phyloP scores from a whole-genome alignment of 2,329 filamentous ascomycete genomes.

The Stachybotrys echinatus region DNA sequence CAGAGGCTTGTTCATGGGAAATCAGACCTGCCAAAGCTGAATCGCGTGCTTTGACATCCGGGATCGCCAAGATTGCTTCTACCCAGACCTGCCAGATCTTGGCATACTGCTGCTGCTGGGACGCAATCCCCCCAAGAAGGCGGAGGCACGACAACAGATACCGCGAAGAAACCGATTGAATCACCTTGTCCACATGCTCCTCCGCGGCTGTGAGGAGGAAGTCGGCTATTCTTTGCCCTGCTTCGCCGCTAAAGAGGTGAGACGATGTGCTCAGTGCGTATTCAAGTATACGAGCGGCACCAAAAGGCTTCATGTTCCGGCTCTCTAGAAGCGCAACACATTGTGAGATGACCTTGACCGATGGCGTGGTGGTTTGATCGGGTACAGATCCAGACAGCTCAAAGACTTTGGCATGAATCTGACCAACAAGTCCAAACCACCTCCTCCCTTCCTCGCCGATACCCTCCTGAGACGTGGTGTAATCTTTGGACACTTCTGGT shows the following conservation, averaged over 20 bases:
- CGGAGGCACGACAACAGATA: conserved; percentile 63
- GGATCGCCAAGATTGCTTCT: conserved; percentile 30
- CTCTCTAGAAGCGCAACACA: conserved; percentile 38
- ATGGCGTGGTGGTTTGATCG: conserved; percentile 22
- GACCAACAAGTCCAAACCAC: conserved; percentile 57
- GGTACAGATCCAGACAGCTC: conserved; percentile 13
- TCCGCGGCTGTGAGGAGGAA: conserved; percentile 46
- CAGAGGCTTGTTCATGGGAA: conserved; percentile 33
- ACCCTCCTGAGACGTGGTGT: conserved; percentile 63
- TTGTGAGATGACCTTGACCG: conserved; percentile 22
- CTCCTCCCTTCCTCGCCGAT: conserved; percentile 62
- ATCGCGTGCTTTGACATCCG: conserved; percentile 13
- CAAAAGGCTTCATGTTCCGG: conserved; percentile 53
- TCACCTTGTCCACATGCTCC: conserved; percentile 50
- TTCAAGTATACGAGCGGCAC: conserved; percentile 43
- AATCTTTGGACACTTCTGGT: conserved; percentile 77
- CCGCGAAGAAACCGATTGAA: conserved; percentile 63
- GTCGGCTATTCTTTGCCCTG: conserved; percentile 29
- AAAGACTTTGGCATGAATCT: conserved; percentile 31
- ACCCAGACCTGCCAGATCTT: conserved; percentile 41
- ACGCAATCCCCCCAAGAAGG: conserved; percentile 40
- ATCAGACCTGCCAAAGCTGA: conserved; percentile 39
- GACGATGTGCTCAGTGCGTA: conserved; percentile 31
- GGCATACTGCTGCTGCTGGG: conserved; percentile 29
- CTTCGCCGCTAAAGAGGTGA: conserved; percentile 31